phyloP scores from a whole-genome alignment of 768 basidiomycete genomes.

The Roridomyces roridus region DNA sequence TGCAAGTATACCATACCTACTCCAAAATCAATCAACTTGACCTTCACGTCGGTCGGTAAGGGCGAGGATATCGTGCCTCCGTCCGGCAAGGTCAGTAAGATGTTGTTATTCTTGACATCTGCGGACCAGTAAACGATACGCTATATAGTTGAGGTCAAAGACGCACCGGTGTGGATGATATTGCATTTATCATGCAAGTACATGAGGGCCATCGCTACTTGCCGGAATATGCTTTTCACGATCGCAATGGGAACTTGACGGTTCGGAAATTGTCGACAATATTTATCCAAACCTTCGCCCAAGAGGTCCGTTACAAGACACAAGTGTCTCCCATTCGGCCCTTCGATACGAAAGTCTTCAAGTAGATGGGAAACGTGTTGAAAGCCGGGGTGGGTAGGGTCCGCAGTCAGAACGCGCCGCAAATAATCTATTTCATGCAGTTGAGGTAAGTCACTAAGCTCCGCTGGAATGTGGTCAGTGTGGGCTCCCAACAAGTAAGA shows the following conservation, averaged over 20 bases:
- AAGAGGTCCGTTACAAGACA: slow-evolving; percentile 87
- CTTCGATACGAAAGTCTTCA: slow-evolving; percentile 78
- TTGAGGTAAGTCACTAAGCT: slow-evolving; percentile 7
- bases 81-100: slow-evolving; percentile 3
- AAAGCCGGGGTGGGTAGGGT: slow-evolving; percentile 49
- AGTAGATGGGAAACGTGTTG: slow-evolving; percentile 77
- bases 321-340: slow-evolving; percentile 80
- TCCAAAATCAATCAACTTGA: slow-evolving; percentile 16
- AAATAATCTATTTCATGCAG: slow-evolving; percentile 7
- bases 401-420: slow-evolving; percentile 9
- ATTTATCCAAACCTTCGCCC: slow-evolving; percentile 38
- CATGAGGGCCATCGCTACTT: background rate
- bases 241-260: background rate
- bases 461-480: background rate
- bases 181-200: slow-evolving; percentile 17
- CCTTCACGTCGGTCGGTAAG: background rate
- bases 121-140: background rate
- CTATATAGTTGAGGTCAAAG: background rate
- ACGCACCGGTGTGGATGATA: slow-evolving; percentile 12
- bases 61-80: background rate
- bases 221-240: background rate
- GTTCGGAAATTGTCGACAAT: background rate
- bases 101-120: slow-evolving; percentile 16
- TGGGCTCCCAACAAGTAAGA: background rate
- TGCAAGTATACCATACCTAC: slow-evolving; percentile 8